Conservation (phyloP, 1,284 basidiomycete species). For the Naganishia albida region DNA sequence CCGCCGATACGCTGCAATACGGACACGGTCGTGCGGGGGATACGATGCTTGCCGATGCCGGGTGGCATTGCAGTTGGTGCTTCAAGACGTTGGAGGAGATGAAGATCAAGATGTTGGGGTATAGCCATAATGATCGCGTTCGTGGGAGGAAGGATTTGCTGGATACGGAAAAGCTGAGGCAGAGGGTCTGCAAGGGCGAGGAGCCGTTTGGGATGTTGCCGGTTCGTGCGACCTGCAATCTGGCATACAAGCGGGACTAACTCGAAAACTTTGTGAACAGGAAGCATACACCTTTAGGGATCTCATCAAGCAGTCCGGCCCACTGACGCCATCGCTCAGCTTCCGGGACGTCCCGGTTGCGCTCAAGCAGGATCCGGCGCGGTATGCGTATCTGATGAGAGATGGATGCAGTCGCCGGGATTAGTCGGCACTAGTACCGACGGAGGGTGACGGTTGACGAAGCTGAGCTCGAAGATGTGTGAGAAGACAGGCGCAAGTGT, state of each 20-base stretch:
- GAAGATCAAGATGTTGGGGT: constrained; percentile 41
- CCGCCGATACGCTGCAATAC: constrained; percentile 58
- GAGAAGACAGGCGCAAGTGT: no score
- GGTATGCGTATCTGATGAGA: constrained; percentile 38
- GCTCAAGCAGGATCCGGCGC: constrained; percentile 34
- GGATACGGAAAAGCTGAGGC: constrained; percentile 29
- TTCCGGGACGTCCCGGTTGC: constrained; percentile 37
- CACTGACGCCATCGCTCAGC: constrained; percentile 18
- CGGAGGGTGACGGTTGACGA: no score
- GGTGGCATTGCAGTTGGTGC: constrained; percentile 55
- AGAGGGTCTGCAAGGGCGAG: constrained; percentile 37
- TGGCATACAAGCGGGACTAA: no score
- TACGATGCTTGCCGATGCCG: constrained; percentile 63
- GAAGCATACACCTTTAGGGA: constrained; percentile 41
- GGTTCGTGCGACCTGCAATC: constrained; percentile 35
- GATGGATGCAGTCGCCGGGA: constrained; percentile 34
- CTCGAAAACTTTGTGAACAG: constrained; percentile 30
- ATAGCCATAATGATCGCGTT: constrained; percentile 42
- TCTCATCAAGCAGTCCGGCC: constrained; percentile 36
- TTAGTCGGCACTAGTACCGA: no score
- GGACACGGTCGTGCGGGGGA: constrained; percentile 53
- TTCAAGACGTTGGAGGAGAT: constrained; percentile 40
- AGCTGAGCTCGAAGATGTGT: no score
- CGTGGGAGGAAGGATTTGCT: constrained; percentile 32
- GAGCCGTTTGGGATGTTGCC: constrained; percentile 44